phyloP scores from a whole-genome alignment of 441 rosid genomes.

The Biscutella laevigata region DNA sequence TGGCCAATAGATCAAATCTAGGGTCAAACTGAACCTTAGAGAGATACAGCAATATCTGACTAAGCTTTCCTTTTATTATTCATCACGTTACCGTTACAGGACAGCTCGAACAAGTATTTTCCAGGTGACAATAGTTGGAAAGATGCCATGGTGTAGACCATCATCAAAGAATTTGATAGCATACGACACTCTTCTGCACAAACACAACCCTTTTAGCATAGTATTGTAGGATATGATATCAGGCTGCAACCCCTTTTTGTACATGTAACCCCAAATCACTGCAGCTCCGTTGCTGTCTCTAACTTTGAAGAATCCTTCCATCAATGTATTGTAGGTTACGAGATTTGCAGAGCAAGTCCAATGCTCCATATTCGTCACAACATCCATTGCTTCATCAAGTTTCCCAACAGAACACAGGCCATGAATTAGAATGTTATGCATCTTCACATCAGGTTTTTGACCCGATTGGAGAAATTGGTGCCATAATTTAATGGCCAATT shows the following conservation, averaged over 20 bases:
- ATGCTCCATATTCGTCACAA: conserved; percentile 49
- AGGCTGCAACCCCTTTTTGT: conserved; percentile 43
- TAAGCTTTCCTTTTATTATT: not conserved
- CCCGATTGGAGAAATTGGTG: conserved; percentile 43
- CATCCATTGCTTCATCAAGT: conserved; percentile 50
- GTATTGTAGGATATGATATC: conserved; percentile 81
- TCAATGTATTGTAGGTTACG: conserved; percentile 70
- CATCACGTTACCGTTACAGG: conserved; percentile 12
- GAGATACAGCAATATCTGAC: not conserved
- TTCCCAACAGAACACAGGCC: conserved; percentile 69
- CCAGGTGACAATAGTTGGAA: conserved; percentile 66
- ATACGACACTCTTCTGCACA: conserved; percentile 42
- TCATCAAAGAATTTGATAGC: conserved; percentile 57
- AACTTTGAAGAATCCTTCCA: conserved; percentile 67
- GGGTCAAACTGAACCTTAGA: conserved; percentile 3
- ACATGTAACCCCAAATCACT: conserved; percentile 56
- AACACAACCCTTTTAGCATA: conserved; percentile 63
- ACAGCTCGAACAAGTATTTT: conserved; percentile 72
- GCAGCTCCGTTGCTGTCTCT: conserved; percentile 50
- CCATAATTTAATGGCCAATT: conserved; percentile 64
- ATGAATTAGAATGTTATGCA: conserved; percentile 79
- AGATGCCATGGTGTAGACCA: conserved; percentile 50
- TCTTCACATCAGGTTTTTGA: conserved; percentile 53
- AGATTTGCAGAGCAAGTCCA: conserved; percentile 56
- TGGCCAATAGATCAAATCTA: conserved; percentile 6